Percentiles rank a stretch among this genome's conserved stretches.
Conservation (phyloP, 2,329 filamentous ascomycete genomes). For the Ceratocystis colombiana region DNA sequence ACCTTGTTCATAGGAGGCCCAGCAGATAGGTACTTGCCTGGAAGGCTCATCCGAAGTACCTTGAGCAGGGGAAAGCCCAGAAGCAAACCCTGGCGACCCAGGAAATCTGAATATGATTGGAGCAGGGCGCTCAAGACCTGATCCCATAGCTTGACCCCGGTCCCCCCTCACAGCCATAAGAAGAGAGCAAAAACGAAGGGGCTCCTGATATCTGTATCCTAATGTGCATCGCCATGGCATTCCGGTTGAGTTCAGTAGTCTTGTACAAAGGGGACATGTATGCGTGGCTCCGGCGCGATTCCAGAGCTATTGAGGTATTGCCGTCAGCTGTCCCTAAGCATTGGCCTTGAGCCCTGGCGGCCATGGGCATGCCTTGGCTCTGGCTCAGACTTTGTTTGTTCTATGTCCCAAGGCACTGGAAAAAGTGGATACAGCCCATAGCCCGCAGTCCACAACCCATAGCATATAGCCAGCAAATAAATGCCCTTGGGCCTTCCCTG, state of each 20-base stretch:
- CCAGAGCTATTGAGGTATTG: no score
- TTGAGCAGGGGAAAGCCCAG: not conserved
- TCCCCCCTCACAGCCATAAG: no score
- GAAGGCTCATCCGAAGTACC: conserved; percentile 1
- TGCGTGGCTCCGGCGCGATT: no score
- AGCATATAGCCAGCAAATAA: no score
- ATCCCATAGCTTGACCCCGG: no score
- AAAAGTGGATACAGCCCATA: not conserved
- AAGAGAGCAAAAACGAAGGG: no score
- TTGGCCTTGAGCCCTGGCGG: not conserved
- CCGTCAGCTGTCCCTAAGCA: not conserved
- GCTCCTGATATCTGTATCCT: no score
- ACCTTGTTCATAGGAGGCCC: conserved; percentile 7
- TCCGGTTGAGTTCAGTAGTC: no score
- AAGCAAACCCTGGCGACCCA: not conserved
- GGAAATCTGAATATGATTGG: not conserved
- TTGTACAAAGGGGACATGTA: no score
- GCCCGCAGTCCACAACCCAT: not conserved
- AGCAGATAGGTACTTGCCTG: not conserved
- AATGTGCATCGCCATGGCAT: no score
- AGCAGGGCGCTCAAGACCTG: not conserved
- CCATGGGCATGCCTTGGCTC: not conserved
- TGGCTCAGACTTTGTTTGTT: not conserved
- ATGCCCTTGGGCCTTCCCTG: not conserved
- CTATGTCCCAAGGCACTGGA: not conserved